These are phyloP conservation scores for Thraustochytrium sp. DNA, from an alignment of 352 stramenopile species.

Conservation along the genomic window DNA sequence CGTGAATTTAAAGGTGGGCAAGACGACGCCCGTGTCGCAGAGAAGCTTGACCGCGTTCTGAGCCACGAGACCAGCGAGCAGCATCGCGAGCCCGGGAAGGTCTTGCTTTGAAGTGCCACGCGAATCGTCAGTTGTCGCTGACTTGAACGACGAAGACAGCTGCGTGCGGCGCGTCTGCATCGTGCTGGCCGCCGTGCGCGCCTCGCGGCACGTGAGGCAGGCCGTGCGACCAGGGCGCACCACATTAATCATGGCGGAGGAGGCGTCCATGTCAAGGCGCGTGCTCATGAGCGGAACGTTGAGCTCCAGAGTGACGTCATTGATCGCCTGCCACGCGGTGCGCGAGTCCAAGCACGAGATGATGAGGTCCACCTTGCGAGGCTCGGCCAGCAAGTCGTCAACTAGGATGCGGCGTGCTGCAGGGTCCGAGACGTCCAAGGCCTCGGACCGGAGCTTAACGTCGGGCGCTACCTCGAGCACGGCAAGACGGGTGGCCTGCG, in stretches of 20 bases:
- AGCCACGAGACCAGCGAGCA: background rate
- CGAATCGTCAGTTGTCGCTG: too few species aligned
- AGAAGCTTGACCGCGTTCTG: background rate
- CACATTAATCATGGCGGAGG: background rate
- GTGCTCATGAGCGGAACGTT: background rate
- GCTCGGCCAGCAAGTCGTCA: background rate
- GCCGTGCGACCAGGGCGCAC: background rate
- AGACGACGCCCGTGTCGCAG: background rate
- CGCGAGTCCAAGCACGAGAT: background rate
- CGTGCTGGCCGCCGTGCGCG: background rate
- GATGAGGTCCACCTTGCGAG: background rate
- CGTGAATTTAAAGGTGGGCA: slow-evolving; percentile 20
- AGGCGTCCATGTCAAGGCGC: background rate
- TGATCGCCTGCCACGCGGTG: background rate
- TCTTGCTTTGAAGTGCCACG: background rate
- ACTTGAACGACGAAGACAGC: background rate
- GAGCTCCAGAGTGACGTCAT: background rate
- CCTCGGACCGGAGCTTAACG: background rate
- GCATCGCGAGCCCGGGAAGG: background rate
- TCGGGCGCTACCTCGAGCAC: background rate
- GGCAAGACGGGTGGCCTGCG: background rate
- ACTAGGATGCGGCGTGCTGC: background rate
- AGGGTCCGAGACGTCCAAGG: background rate
- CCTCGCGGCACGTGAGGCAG: background rate
- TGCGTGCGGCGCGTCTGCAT: background rate